phyloP scores from a whole-genome alignment of 2,329 filamentous ascomycete species.

The Allantophomopsis cytisporea region DNA sequence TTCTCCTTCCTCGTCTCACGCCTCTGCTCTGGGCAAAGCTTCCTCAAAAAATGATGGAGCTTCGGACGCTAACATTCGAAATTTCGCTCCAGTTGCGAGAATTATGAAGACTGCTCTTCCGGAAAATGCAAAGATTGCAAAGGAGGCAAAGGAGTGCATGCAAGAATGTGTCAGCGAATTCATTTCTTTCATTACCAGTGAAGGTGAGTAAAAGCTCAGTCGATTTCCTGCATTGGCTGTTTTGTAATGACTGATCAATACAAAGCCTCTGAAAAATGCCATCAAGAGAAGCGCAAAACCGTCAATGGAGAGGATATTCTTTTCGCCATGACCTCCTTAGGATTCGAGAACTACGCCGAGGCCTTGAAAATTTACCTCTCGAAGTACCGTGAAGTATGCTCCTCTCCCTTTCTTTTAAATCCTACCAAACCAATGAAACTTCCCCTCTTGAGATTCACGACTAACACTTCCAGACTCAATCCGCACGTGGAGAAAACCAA shows the following conservation, averaged over 20 bases:
- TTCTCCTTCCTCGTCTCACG: constrained; percentile 32
- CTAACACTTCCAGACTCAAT: constrained; percentile 48
- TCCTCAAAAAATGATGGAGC: constrained; percentile 14
- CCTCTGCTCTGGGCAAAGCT: constrained; percentile 14
- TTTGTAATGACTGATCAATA: constrained; percentile 4
- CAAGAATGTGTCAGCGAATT: constrained; percentile 99
- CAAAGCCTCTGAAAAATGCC: constrained; percentile 93
- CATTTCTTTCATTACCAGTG: constrained; percentile 98
- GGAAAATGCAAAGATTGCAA: constrained; percentile 97
- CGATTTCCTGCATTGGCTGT: constrained; percentile 2
- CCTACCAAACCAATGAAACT: constrained; percentile 11
- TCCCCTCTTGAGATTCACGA: neutral
- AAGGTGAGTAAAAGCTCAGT: constrained; percentile 53
- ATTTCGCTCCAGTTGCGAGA: constrained; percentile 89
- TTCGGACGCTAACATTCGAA: constrained; percentile 83
- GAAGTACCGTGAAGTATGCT: constrained; percentile 82
- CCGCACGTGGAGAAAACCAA: constrained; percentile 49
- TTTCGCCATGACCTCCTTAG: constrained; percentile 97
- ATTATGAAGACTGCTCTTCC: constrained; percentile 98
- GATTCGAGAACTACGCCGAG: constrained; percentile 98
- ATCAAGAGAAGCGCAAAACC: constrained; percentile 98
- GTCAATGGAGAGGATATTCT: constrained; percentile 98
- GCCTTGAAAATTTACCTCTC: constrained; percentile 96
- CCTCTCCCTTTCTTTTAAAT: constrained; percentile 1
- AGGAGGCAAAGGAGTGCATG: constrained; percentile 99